Conservation (phyloP, 2,329 filamentous ascomycete species). For the Trichoderma endophyticum region DNA sequence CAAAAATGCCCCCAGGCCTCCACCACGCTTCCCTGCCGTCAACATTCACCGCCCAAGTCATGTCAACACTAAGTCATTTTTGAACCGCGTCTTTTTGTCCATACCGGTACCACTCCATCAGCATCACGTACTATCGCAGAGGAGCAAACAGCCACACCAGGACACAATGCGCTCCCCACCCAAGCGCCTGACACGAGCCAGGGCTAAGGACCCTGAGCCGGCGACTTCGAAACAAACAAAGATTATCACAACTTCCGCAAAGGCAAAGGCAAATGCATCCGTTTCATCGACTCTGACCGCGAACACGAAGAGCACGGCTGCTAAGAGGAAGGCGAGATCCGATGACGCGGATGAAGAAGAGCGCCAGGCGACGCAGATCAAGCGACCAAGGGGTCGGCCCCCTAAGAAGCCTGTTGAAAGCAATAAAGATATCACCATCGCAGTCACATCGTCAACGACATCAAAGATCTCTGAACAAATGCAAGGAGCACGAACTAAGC, state of each 20-base stretch:
- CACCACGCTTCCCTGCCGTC: slow-evolving; percentile 14
- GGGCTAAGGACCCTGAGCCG: slow-evolving; percentile 39
- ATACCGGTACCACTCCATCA: slow-evolving; percentile 11
- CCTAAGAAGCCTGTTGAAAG: slow-evolving; percentile 40
- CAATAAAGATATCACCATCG: slow-evolving; percentile 16
- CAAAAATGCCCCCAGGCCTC: slow-evolving; percentile 16
- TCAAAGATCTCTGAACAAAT: slow-evolving; percentile 15
- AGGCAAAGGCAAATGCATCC: slow-evolving; percentile 40
- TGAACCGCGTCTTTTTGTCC: slow-evolving; percentile 9
- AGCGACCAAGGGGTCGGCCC: slow-evolving; percentile 42
- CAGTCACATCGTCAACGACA: slow-evolving; percentile 20
- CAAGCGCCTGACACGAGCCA: slow-evolving; percentile 56
- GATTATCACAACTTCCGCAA: slow-evolving; percentile 48
- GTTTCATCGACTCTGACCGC: slow-evolving; percentile 30
- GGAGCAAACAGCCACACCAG: slow-evolving; percentile 29
- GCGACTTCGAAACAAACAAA: slow-evolving; percentile 40
- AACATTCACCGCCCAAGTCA: slow-evolving; percentile 26
- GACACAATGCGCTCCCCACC: slow-evolving; percentile 53
- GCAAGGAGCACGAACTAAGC: slow-evolving; percentile 32
- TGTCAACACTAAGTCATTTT: slow-evolving; percentile 25
- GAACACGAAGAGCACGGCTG: slow-evolving; percentile 34
- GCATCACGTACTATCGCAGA: slow-evolving; percentile 6
- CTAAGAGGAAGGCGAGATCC: slow-evolving; percentile 50
- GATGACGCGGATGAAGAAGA: slow-evolving; percentile 52
- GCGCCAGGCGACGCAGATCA: slow-evolving; percentile 30